These are phyloP conservation scores for Chaetomiaceae sp. DNA, from an alignment of 2,329 filamentous ascomycete species.

Conservation along the genomic window DNA sequence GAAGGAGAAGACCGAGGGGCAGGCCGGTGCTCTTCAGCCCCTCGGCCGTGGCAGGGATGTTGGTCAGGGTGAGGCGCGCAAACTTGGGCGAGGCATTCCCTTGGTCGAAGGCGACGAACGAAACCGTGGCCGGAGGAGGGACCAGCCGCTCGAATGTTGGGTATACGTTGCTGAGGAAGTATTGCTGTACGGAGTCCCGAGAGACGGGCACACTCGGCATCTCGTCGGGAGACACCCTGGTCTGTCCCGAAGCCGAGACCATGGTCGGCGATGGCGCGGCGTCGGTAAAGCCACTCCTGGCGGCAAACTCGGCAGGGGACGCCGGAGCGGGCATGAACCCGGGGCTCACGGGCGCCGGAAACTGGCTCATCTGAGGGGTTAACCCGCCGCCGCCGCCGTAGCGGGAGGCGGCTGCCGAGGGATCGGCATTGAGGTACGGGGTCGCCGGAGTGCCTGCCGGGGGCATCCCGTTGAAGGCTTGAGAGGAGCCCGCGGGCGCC, in stretches of 20 bases:
- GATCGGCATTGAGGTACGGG: constrained; percentile 55
- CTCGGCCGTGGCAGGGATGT: constrained; percentile 79
- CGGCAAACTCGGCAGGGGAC: constrained; percentile 44
- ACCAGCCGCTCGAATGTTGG: constrained; percentile 93
- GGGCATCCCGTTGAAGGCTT: constrained; percentile 66
- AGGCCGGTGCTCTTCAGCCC: constrained; percentile 74
- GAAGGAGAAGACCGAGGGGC: constrained; percentile 81
- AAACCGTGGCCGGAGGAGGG: constrained; percentile 80
- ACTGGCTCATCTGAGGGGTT: constrained; percentile 51
- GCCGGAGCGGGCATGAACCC: constrained; percentile 46
- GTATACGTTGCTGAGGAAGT: constrained; percentile 84
- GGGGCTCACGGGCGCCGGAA: constrained; percentile 54
- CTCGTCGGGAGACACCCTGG: constrained; percentile 82
- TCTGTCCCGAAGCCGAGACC: constrained; percentile 60
- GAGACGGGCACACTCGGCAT: constrained; percentile 86
- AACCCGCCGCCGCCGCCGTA: constrained; percentile 42
- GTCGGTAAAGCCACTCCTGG: constrained; percentile 37
- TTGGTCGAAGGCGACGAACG: constrained; percentile 92
- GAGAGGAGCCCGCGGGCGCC: constrained; percentile 61
- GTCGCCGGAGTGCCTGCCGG: constrained; percentile 51
- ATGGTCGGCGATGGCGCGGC: constrained; percentile 41
- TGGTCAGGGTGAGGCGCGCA: constrained; percentile 86
- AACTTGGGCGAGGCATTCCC: constrained; percentile 96
- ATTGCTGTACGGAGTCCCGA: constrained; percentile 74
- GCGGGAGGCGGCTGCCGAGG: constrained; percentile 41